A percentile compares a stretch with the other conserved stretches of the same genome.
Evolutionary conservation across 441 rosid genomes (phyloP).

Genomic region (Isatis lusitanica): DNA sequence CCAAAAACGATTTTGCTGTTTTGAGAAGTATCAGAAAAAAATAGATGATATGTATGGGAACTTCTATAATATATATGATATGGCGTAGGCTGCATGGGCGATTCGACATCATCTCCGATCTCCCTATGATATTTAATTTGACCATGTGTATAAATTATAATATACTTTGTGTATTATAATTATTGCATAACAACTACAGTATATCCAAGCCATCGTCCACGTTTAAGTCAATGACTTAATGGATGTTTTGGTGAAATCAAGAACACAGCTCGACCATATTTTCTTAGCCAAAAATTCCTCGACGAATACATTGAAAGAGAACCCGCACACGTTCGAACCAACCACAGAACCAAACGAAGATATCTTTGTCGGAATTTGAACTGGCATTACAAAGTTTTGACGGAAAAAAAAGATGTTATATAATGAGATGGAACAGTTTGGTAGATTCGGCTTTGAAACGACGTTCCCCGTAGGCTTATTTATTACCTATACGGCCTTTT

Average conservation of each 20-base stretch:
- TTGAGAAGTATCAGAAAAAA: neutral
- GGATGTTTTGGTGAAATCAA: neutral
- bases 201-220: neutral
- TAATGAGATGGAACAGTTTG: conserved; percentile 8
- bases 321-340: neutral
- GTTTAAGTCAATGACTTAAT: neutral
- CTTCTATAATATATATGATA: too few relatives aligned
- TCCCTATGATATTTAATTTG: too few relatives aligned
- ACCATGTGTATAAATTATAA: too few relatives aligned
- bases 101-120: neutral
- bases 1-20: neutral
- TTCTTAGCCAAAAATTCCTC: neutral
- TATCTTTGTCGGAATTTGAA: neutral
- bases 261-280: neutral
- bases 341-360: neutral
- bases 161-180: too few relatives aligned
- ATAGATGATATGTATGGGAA: too few relatives aligned
- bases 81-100: neutral
- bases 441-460: conserved; percentile 13
- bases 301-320: neutral
- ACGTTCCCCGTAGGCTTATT: neutral
- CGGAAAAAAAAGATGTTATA: neutral
- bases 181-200: too few relatives aligned
- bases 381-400: neutral
- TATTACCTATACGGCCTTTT: neutral